Base-by-base conservation (phyloP, 352 stramenopile genomes). In the Globisporangium canariense region DNA sequence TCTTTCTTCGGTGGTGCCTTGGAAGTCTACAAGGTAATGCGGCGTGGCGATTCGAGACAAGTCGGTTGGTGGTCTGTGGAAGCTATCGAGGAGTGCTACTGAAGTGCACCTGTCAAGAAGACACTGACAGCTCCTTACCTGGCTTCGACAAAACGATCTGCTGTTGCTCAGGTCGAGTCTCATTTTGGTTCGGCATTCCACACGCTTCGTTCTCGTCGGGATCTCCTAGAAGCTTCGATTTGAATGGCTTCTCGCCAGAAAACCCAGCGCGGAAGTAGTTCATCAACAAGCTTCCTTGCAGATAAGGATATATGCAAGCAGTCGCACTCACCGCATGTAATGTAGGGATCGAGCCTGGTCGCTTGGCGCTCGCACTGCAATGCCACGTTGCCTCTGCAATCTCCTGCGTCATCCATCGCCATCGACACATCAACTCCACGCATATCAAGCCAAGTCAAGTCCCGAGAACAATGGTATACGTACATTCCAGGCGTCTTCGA, bases 401-500 rank as follows among this genome's bases (percentile, higher is more conserved):
- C 51, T 68, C 63, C 63, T 68, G 53, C 41, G 11, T 3, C 28
- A 51, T 45, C 18, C 41, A 28, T 47, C 53, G 32, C 10, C 49
- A 54, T 36, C 34, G 16, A 47, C 25, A 22, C 13, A 28, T 41
- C 25, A 28, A 1, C 25, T 1, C 25, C 25, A 28, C 25, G 25
- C 25, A 28, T 28, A 43, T 28, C 28, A 14, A 47, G 2, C 18
- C 30, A 41, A 43, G 56, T 45, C 10, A 28, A 28, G 25, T 4
- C 18, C 9, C 16, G 47, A 22, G 16, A 36, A 41, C 30, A 60
- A 1, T 43, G 13, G 25, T 28, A 28, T 28, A 34, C 14, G 28
- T 67, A 78, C 74, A 68, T 69, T 68, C 68, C 70, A 81, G 0
- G 71, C 71, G 30, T 75, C 68, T 45, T 78, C 57, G 9, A 80